Evolutionary conservation across 257 asterid species (phyloP).

Genomic region (Jacaranda copaia): DNA sequence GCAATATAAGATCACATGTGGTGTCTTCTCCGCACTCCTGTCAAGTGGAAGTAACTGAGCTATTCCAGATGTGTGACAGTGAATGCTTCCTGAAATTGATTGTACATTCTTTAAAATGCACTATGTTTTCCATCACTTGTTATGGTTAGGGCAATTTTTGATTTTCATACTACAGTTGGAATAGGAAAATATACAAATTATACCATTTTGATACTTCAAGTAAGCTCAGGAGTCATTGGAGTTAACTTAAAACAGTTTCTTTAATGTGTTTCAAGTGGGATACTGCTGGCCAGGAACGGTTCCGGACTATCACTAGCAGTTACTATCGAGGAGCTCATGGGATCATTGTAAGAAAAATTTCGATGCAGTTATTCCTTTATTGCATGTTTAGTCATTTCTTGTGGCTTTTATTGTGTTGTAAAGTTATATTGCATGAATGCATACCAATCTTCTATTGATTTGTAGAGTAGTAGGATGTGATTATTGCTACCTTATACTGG

Average conservation of each 20-base stretch:
- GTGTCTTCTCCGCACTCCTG: neutral
- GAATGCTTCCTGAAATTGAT: constrained; percentile 21
- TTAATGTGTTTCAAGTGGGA: constrained; percentile 76
- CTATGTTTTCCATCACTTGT: neutral
- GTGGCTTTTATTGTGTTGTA: neutral
- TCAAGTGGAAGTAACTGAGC: constrained; percentile 1
- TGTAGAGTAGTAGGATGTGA: neutral
- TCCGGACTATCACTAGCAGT: constrained; percentile 98
- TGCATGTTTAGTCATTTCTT: constrained; percentile 5
- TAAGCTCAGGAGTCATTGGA: constrained; percentile 2
- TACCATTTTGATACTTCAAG: constrained; percentile 7
- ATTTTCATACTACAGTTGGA: neutral
- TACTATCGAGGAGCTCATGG: constrained; percentile 99
- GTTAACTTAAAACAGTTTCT: constrained; percentile 10
- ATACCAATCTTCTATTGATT: neutral
- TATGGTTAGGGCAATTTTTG: neutral
- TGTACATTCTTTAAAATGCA: neutral
- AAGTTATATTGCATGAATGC: constrained; percentile 5
- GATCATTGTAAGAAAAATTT: constrained; percentile 75
- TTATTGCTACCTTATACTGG: neutral
- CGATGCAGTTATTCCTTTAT: constrained; percentile 21
- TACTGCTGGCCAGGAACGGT: constrained; percentile 99
- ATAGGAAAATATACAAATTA: neutral
- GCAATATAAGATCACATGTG: neutral
- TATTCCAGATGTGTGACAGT: neutral